phyloP scores from a whole-genome alignment of 1,284 basidiomycete genomes.

The Anthracocystis panici-leucophaei region DNA sequence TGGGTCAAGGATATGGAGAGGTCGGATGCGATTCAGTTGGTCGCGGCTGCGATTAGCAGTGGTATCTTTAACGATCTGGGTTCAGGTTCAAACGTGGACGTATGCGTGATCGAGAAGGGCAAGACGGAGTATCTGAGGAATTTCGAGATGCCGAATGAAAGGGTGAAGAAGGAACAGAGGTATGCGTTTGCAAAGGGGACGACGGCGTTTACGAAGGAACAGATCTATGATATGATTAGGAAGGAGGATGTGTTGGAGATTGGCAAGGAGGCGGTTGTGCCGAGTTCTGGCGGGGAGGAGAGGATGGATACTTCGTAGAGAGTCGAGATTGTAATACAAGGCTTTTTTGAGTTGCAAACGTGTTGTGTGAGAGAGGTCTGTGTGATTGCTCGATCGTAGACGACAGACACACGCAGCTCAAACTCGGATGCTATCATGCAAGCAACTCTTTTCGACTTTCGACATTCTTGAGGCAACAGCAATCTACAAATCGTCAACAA shows the following conservation, averaged over 20 bases:
- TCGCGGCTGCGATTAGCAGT: constrained; percentile 86
- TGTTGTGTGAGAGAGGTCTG: neutral
- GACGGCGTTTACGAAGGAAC: constrained; percentile 73
- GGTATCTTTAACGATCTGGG: constrained; percentile 99
- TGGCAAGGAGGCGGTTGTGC: constrained; percentile 31
- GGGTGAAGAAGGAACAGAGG: constrained; percentile 64
- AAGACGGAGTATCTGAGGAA: constrained; percentile 65
- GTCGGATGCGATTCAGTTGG: constrained; percentile 83
- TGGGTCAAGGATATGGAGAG: constrained; percentile 90
- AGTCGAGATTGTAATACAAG: neutral
- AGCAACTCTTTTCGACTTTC: too few species aligned
- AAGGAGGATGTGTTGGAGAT: constrained; percentile 74
- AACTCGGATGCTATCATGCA: neutral
- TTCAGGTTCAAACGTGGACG: constrained; percentile 96
- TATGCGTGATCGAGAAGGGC: constrained; percentile 81
- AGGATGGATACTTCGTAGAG: constrained; percentile 54
- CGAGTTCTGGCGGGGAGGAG: constrained; percentile 35
- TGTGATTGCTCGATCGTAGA: neutral
- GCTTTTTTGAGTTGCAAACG: too few species aligned
- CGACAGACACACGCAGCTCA: neutral
- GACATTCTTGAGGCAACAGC: too few species aligned
- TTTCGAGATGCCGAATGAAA: constrained; percentile 66
- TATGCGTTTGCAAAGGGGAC: constrained; percentile 78
- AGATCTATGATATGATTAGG: constrained; percentile 65
- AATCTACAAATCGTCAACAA: constrained; percentile 40